Percentiles rank a stretch among this genome's conserved stretches.
Evolutionary conservation across 192 early-diverging fungal species (phyloP).

Genomic region (Coemansia asiatica): DNA sequence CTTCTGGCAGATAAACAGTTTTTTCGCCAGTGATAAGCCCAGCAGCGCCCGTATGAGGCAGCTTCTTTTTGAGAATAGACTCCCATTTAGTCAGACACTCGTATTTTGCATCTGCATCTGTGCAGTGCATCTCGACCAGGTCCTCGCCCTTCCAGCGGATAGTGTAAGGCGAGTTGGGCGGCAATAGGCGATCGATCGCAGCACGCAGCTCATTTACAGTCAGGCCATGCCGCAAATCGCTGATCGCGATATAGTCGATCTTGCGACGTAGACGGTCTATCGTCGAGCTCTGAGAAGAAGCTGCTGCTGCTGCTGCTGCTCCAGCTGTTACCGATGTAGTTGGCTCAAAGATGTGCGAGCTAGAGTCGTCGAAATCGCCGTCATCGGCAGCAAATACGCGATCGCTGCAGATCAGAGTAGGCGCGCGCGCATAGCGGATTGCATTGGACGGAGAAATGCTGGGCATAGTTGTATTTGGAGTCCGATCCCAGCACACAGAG

Average conservation of each 20-base stretch:
- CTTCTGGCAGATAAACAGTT: not conserved
- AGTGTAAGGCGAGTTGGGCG: constrained; percentile 15
- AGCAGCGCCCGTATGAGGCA: constrained; percentile 36
- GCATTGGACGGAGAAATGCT: constrained; percentile 39
- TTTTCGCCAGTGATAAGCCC: constrained; percentile 30
- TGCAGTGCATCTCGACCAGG: constrained; percentile 43
- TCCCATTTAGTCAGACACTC: constrained; percentile 46
- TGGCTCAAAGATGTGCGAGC: constrained; percentile 29
- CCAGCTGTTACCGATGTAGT: not conserved
- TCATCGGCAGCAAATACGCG: constrained; percentile 18
- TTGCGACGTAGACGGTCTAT: constrained; percentile 31
- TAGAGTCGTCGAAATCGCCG: constrained; percentile 32
- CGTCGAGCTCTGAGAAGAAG: constrained; percentile 1
- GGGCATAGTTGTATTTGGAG: constrained; percentile 27
- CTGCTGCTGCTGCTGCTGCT: not conserved
- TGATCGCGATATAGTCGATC: constrained; percentile 34
- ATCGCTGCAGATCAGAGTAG: constrained; percentile 42
- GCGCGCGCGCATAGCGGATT: constrained; percentile 29
- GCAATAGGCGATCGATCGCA: constrained; percentile 22
- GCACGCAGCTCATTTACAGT: constrained; percentile 37
- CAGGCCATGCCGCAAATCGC: constrained; percentile 41
- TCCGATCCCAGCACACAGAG: constrained; percentile 61
- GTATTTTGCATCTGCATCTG: constrained; percentile 6
- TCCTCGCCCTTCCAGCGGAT: constrained; percentile 38
- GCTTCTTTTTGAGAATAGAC: constrained; percentile 26